Evolutionary conservation across 805 yeast genomes (phyloP).

Genomic region (Yamadazyma phyllophila): DNA sequence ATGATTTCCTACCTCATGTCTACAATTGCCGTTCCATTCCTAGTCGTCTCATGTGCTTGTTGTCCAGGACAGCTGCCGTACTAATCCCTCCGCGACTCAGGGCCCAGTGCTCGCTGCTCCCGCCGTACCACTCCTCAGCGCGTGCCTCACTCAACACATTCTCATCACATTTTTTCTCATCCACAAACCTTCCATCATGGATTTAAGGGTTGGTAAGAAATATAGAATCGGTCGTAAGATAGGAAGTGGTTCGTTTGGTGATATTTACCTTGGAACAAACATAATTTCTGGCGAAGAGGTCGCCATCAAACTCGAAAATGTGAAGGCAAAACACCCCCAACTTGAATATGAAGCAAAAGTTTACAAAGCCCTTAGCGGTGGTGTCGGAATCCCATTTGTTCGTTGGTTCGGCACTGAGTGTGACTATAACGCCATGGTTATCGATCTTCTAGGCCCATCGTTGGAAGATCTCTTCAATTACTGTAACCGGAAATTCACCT

Average conservation of each 20-base stretch:
- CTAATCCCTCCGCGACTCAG: no score
- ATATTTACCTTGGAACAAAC: constrained; percentile 89
- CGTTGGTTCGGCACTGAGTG: constrained; percentile 96
- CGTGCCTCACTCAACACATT: not conserved
- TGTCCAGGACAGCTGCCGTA: no score
- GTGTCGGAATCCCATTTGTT: constrained; percentile 95
- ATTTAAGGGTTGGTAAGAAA: constrained; percentile 70
- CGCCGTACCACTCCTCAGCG: not conserved
- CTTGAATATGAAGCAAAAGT: constrained; percentile 96
- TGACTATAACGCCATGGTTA: constrained; percentile 95
- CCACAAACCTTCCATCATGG: constrained; percentile 15
- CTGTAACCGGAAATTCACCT: constrained; percentile 89
- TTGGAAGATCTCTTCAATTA: constrained; percentile 94
- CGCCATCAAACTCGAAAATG: constrained; percentile 90
- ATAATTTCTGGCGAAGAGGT: constrained; percentile 96
- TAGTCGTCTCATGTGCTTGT: no score
- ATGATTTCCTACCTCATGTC: no score
- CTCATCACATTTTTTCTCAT: not conserved
- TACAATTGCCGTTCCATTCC: no score
- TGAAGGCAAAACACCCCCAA: constrained; percentile 93
- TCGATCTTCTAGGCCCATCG: constrained; percentile 92
- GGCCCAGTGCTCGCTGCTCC: no score
- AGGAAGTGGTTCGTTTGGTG: constrained; percentile 97
- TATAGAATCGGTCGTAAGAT: constrained; percentile 92
- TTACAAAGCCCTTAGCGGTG: constrained; percentile 90